Percentiles rank a stretch among this genome's conserved stretches.
Conservation (phyloP, 176 grass and related monocot genomes). For the Metroxylon sagu region DNA sequence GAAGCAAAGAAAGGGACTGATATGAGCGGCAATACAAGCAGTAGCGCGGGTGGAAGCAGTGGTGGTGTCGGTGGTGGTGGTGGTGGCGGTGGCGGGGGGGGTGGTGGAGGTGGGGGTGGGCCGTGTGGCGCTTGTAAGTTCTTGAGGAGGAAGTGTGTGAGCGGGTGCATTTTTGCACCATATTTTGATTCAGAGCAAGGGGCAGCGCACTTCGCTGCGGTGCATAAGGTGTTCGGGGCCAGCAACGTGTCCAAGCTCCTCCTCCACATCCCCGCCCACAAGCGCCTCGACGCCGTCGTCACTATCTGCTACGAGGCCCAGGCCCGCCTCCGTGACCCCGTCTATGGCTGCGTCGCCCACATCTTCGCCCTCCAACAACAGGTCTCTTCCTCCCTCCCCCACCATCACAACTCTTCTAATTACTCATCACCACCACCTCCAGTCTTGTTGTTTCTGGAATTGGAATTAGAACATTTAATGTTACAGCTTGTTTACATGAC, state of each 20-base stretch:
- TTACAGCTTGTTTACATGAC: too few species aligned
- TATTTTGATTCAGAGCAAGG: slow-evolving; percentile 98
- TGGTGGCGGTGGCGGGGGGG: neutral
- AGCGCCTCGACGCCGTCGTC: slow-evolving; percentile 92
- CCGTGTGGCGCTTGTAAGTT: slow-evolving; percentile 97
- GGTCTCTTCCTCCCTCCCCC: slow-evolving; percentile 13
- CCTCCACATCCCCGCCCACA: slow-evolving; percentile 87
- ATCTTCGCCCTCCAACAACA: slow-evolving; percentile 98
- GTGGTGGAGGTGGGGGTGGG: slow-evolving; percentile 26
- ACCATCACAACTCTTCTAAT: too few species aligned
- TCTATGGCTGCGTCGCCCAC: slow-evolving; percentile 95
- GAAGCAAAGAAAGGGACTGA: neutral
- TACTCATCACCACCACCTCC: too few species aligned
- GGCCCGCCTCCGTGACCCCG: slow-evolving; percentile 79
- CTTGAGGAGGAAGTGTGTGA: slow-evolving; percentile 90
- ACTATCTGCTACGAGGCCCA: slow-evolving; percentile 97
- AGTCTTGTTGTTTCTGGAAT: too few species aligned
- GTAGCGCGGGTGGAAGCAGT: slow-evolving; percentile 17
- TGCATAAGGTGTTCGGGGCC: slow-evolving; percentile 98
- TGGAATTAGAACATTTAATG: too few species aligned
- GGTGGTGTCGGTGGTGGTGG: slow-evolving; percentile 31
- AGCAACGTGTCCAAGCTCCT: slow-evolving; percentile 98
- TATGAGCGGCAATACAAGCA: slow-evolving; percentile 5
- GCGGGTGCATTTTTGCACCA: slow-evolving; percentile 89
- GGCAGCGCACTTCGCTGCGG: slow-evolving; percentile 86